phyloP scores from a whole-genome alignment of 2,329 filamentous ascomycete species.

The Apiospora rasikravindrae region DNA sequence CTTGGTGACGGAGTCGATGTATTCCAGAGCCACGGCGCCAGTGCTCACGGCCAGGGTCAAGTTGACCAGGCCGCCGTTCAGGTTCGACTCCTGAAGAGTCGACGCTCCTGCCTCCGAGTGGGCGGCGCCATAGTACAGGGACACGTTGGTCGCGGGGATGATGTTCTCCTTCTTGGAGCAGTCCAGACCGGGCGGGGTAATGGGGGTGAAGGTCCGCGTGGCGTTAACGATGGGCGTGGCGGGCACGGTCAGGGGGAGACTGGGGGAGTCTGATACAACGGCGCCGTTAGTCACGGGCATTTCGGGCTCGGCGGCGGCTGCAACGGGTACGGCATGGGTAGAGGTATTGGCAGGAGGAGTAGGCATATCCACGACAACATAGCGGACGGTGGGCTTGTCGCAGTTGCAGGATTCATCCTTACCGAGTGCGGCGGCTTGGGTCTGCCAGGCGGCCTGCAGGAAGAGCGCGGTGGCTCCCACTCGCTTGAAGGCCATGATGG shows the following conservation, averaged over 20 bases:
- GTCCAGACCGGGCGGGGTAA: slow-evolving; percentile 26
- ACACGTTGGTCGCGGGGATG: slow-evolving; percentile 26
- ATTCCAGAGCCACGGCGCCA: slow-evolving; percentile 39
- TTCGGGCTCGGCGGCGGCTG: neutral
- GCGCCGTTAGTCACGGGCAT: neutral
- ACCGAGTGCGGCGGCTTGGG: neutral
- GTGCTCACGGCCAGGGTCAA: slow-evolving; percentile 36
- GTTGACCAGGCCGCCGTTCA: slow-evolving; percentile 19
- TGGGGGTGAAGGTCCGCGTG: neutral
- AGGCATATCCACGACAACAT: slow-evolving; percentile 13
- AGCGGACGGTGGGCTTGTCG: slow-evolving; percentile 12
- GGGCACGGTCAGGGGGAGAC: neutral
- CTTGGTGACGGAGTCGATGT: slow-evolving; percentile 35
- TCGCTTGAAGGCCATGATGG: slow-evolving; percentile 3
- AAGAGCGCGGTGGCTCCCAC: slow-evolving; percentile 14
- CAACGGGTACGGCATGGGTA: neutral
- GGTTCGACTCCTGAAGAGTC: neutral
- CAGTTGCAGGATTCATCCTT: slow-evolving; percentile 17
- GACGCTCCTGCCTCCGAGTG: neutral
- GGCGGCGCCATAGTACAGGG: slow-evolving; percentile 27
- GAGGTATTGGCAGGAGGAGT: neutral
- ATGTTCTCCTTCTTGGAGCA: slow-evolving; percentile 26
- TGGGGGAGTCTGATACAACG: neutral
- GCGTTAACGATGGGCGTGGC: neutral
- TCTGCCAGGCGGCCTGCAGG: neutral